Evolutionary conservation across 176 grass and related monocot genomes (phyloP).

Genomic region (Canna indica): DNA sequence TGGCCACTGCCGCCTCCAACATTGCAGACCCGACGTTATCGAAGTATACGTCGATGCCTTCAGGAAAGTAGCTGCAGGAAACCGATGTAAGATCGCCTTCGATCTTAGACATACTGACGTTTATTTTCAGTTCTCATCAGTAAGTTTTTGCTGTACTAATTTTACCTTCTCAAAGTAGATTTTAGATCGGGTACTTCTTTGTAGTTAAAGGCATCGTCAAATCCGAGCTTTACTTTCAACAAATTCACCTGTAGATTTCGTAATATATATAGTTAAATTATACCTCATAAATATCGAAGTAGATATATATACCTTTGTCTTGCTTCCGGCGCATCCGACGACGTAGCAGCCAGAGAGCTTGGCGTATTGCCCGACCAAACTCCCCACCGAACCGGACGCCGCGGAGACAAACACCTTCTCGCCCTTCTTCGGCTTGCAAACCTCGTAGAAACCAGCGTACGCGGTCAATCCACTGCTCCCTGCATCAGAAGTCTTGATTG

Average conservation of each 20-base stretch:
- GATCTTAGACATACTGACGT: too few relatives aligned
- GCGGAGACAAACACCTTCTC: constrained; percentile 4
- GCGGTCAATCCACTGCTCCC: constrained; percentile 30
- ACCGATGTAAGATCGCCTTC: too few relatives aligned
- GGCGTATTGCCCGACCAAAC: constrained; percentile 6
- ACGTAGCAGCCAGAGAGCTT: background rate
- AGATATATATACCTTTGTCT: background rate
- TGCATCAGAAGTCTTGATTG: background rate
- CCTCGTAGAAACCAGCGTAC: constrained; percentile 8
- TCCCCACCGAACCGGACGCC: constrained; percentile 17
- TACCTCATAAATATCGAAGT: too few relatives aligned
- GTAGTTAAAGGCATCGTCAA: constrained; percentile 8
- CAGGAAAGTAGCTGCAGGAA: constrained; percentile 30
- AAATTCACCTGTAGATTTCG: background rate
- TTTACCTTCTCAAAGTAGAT: background rate
- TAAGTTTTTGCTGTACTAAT: too few relatives aligned
- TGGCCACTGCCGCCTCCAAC: constrained; percentile 39
- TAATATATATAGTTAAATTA: too few relatives aligned
- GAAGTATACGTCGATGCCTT: constrained; percentile 52
- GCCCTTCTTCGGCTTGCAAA: background rate
- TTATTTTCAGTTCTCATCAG: too few relatives aligned
- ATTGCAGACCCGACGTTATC: constrained; percentile 26
- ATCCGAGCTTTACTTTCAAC: background rate
- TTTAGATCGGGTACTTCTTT: constrained; percentile 4
- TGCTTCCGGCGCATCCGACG: background rate